Base-by-base conservation (phyloP, 2,329 filamentous ascomycete species). In the Ophiostoma populinum region DNA sequence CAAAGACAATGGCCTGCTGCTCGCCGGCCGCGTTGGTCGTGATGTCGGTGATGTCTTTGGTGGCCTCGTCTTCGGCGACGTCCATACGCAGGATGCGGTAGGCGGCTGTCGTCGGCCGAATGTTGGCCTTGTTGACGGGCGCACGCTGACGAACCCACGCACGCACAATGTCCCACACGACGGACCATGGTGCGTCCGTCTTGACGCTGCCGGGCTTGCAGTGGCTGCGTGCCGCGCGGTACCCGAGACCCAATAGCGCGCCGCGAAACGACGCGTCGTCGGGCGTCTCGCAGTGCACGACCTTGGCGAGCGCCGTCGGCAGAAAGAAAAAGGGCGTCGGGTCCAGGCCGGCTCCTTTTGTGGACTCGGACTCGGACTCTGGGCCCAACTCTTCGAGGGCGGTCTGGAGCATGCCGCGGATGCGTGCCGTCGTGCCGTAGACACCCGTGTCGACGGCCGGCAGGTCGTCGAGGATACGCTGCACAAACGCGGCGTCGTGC, bases 111-210 rank as follows among this genome's bases (percentile, higher is more conserved):
- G 67, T 67, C 26, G 73, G 64, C 46, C 71, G 78, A 37, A 92
- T 62, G 15, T 72, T 71, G 1, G 69, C 70, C 20, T 32, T 32
- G 24, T 75, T 92, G 39, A 92, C 64, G 0, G 86, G 85, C 0
- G 70, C 65, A 47, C 77, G 80, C 51, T 92, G 83, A 17, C 77
- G 70, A 11, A 80, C 71, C 83, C 85, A 98, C 55, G 93, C 85
- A 18, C 81, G 69, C 72, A 95, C 90, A 19, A 95, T 62, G 51
- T 92, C 80, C 86, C 90, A 95, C 32, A 98, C 69, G 0, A 82
- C 75, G 5, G 63, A 63, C 85, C 85, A 98, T 0, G 86, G 81
- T 11, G 90, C 90, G 55, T 95, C 75, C 0, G 90, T 95, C 59
- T 92, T 92, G 55, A 95, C 75, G 48, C 81, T 90, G 18, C 86